Base-by-base conservation (phyloP, 108 stramenopile species). In the Pseudonitzschia pungens region DNA sequence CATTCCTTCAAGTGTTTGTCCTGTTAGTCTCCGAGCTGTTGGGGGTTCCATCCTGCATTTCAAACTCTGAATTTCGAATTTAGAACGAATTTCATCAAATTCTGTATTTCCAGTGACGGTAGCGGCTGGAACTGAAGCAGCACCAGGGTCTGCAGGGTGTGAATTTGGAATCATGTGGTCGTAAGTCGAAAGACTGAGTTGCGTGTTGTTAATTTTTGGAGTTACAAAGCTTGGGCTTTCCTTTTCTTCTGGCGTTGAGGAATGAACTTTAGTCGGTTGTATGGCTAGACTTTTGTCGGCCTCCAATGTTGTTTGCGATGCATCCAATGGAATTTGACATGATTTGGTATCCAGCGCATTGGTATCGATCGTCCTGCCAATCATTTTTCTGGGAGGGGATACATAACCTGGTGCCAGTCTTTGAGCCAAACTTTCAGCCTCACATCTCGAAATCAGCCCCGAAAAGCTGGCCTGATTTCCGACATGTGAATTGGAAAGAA, bases 21-120 rank as follows among this genome's bases (percentile, higher is more conserved):
- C 57, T 8, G 33, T 21, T 1, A 50, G 20, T 50, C 66, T 44
- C 28, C 45, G 22, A 28, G 66, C 24, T 5, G 45, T 45, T 26
- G 45, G 66, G 3, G 66, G 66, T 44, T 48, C 44, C 44, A 50
- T 67, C 22, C 0, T 0, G 28, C 50, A 6, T 44, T 44, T 29
- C 44, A 67, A 50, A 27, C 66, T 67, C 45, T 48, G 66, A 4
- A 41, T 41, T 28, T 67, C 66, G 50, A 67, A 67, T 8, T 44
- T 48, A 7, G 45, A 48, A 29, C 31, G 45, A 26, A 67, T 44
- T 43, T 14, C 44, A 18, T 40, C 21, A 67, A 45, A 67, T 21
- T 67, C 44, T 14, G 22, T 21, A 4, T 8, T 48, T 22, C 50
- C 44, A 27, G 14, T 21, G 43, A 6, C 2, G 2, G 22, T 2